Base-by-base conservation (phyloP, 176 grass and related monocot species). In the Secale cereale region DNA sequence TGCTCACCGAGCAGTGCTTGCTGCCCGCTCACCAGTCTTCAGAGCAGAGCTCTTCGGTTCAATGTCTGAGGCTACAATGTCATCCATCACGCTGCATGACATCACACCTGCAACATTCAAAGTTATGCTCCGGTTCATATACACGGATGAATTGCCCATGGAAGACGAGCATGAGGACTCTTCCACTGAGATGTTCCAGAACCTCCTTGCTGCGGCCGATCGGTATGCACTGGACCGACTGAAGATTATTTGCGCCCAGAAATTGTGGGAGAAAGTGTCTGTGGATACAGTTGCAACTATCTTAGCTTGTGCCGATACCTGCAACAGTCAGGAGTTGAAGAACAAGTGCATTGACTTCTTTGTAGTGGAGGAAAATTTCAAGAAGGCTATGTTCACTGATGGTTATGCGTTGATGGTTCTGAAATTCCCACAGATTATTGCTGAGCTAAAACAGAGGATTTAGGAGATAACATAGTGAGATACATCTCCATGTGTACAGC, bases 131-230 rank as follows among this genome's bases (percentile, higher is more conserved):
- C 13, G 13, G 43, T 45, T 45, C 14, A 45, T 45, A 14, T 45
- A 45, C 43, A 45, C 43, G 4, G 13, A 45, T 45, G 43, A 45
- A 45, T 45, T 45, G 13, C 3, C 43, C 0, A 28, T 39, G 9
- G 30, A 78, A 15, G 41, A 35, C 28, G 19, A 27, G 36, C 54
- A 9, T 35, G 29, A 17, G 8, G 60, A 57, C 11, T 57, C 25
- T 8, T 71, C 78, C 4, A 8, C 4, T 7, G n/a, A 50, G 20
- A 13, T 77, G 37, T 3, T 83, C 4, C 50, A 15, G 8, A 11
- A 39, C 23, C 11, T 85, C 14, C 86, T 95, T 3, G 85, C 45
- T 22, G 93, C 85, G 2, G 93, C 93, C 4, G 93, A 92, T 66
- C 83, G 86, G 12, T 95, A 92, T 8, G 88, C 74, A 1, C 31